Conservation (phyloP, 768 basidiomycete species). For the Stropharia rugosoannulata region DNA sequence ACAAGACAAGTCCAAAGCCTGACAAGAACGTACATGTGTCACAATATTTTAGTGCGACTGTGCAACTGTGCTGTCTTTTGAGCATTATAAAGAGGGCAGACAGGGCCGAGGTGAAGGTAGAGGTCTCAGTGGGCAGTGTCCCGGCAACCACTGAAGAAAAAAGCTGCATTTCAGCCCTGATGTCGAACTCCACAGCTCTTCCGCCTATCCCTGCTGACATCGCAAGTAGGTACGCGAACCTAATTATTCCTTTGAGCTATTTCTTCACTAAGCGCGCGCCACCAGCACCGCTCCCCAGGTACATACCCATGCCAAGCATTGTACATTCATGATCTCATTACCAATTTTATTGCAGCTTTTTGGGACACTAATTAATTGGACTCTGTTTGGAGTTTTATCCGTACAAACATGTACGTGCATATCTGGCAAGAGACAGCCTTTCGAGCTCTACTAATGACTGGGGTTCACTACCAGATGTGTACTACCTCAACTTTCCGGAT, state of each 20-base stretch:
- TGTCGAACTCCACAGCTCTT: background rate
- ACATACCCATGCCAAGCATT: background rate
- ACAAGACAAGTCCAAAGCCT: no score
- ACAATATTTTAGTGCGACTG: no score
- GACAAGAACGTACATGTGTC: no score
- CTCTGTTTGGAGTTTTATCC: conserved; percentile 8
- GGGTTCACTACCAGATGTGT: background rate
- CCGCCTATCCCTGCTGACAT: conserved; percentile 1
- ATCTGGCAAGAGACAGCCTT: background rate
- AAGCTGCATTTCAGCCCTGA: background rate
- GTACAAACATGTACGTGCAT: conserved; percentile 1
- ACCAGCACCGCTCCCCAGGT: background rate
- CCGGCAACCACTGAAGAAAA: no score
- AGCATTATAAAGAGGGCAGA: no score
- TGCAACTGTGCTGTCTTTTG: no score
- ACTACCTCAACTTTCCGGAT: conserved; percentile 9
- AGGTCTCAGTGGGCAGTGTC: no score
- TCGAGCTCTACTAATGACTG: background rate
- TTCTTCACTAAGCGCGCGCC: background rate
- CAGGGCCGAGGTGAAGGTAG: no score
- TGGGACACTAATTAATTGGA: conserved; percentile 11
- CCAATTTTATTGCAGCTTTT: background rate
- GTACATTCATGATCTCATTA: background rate
- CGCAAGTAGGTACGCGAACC: background rate
- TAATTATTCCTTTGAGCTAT: background rate